Evolutionary conservation across 2,329 filamentous ascomycete genomes (phyloP).

Genomic region (Penicillium glabrum): DNA sequence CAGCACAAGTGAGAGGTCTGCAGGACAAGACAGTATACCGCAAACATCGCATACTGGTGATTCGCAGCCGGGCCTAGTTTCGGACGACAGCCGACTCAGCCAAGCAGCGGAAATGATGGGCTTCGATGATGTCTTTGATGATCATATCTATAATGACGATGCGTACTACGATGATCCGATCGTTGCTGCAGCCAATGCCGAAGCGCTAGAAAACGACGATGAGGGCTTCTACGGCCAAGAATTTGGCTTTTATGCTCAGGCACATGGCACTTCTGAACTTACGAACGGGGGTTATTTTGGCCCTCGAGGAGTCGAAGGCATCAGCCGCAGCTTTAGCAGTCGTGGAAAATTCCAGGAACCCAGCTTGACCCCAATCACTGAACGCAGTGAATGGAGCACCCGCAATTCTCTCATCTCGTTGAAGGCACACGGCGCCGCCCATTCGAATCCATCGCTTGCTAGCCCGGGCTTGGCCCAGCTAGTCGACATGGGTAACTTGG

Average conservation of each 20-base stretch:
- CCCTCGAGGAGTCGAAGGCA: slow-evolving; percentile 63
- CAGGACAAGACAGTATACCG: slow-evolving; percentile 35
- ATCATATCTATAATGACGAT: slow-evolving; percentile 60
- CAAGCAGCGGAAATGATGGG: slow-evolving; percentile 42
- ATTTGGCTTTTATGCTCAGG: slow-evolving; percentile 85
- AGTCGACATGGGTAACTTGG: slow-evolving; percentile 59
- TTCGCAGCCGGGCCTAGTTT: slow-evolving; percentile 47
- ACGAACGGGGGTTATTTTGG: slow-evolving; percentile 89
- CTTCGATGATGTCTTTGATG: slow-evolving; percentile 45
- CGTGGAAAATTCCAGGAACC: slow-evolving; percentile 76
- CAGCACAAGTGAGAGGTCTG: slow-evolving; percentile 47
- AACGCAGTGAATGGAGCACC: slow-evolving; percentile 93
- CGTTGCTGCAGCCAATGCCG: slow-evolving; percentile 92
- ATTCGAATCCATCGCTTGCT: slow-evolving; percentile 55
- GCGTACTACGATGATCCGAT: slow-evolving; percentile 83
- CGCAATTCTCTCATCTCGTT: slow-evolving; percentile 86
- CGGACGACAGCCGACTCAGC: slow-evolving; percentile 52
- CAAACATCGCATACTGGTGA: slow-evolving; percentile 38
- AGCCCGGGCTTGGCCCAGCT: slow-evolving; percentile 78
- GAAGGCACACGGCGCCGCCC: slow-evolving; percentile 50
- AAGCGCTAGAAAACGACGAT: slow-evolving; percentile 85
- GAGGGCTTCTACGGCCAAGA: slow-evolving; percentile 96
- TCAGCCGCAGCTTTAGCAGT: slow-evolving; percentile 69
- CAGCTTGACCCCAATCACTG: slow-evolving; percentile 93
- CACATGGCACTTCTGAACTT: slow-evolving; percentile 57